Percentiles rank a stretch among this genome's conserved stretches.
phyloP scores from a whole-genome alignment of 345 rosid genomes.

The Euphorbia tirucalli region DNA sequence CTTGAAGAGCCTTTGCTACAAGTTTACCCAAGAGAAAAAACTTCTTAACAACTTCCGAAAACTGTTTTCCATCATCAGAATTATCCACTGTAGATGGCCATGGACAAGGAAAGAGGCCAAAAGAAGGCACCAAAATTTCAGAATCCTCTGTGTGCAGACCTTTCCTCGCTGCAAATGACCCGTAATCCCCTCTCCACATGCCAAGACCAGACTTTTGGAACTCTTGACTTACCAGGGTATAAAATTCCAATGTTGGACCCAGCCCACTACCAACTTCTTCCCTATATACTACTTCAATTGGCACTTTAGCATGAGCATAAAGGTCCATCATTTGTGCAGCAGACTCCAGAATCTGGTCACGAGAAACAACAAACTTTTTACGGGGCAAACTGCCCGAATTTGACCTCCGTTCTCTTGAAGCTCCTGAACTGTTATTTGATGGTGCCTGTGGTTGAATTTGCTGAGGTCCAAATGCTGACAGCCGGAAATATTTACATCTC shows the following conservation, averaged over 20 bases:
- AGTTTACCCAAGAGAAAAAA: conserved; percentile 80
- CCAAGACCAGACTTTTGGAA: conserved; percentile 72
- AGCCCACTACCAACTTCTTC: conserved; percentile 99
- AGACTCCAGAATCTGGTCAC: conserved; percentile 72
- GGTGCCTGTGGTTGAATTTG: conserved; percentile 36
- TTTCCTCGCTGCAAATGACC: conserved; percentile 25
- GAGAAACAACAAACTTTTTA: conserved; percentile 68
- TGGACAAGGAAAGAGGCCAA: conserved; percentile 84
- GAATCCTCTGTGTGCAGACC: conserved; percentile 28
- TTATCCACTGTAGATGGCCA: conserved; percentile 46
- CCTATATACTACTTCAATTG: conserved; percentile 75
- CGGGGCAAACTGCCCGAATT: conserved; percentile 45
- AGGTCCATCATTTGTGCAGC: conserved; percentile 80
- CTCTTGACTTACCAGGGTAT: conserved; percentile 80
- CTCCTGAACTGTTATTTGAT: conserved; percentile 44
- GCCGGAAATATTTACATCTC: conserved; percentile 66
- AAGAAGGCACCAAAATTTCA: conserved; percentile 34
- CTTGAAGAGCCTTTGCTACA: conserved; percentile 90
- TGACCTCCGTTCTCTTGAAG: conserved; percentile 49
- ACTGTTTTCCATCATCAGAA: conserved; percentile 36
- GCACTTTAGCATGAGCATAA: conserved; percentile 52
- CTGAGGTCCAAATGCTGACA: conserved; percentile 72
- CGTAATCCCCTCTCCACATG: conserved; percentile 83
- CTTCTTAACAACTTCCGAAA: conserved; percentile 50
- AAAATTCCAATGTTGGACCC: conserved; percentile 96